phyloP scores from a whole-genome alignment of 1,284 basidiomycete species.

The Fomitopsis palustris region DNA sequence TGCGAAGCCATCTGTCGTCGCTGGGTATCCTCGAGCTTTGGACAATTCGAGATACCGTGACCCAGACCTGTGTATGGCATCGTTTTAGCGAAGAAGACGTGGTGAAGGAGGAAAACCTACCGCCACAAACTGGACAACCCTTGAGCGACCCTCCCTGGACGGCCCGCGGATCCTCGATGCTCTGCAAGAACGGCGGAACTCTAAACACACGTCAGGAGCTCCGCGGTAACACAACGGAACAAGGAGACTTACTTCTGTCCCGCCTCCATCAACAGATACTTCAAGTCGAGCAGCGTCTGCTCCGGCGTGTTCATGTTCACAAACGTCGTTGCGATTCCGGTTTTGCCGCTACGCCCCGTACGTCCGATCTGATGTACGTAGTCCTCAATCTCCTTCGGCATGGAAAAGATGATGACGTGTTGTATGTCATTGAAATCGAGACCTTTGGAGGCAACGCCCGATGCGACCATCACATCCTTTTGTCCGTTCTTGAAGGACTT shows the following conservation, averaged over 20 bases:
- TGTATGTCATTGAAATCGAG: constrained; percentile 99
- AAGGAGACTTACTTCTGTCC: constrained; percentile 79
- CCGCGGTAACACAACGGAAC: constrained; percentile 5
- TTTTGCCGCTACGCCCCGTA: constrained; percentile 96
- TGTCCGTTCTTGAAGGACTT: constrained; percentile 94
- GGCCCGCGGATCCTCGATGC: constrained; percentile 89
- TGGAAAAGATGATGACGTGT: constrained; percentile 95
- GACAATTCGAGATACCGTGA: constrained; percentile 91
- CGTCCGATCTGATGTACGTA: constrained; percentile 99
- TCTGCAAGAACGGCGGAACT: constrained; percentile 92
- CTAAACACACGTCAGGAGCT: constrained; percentile 36
- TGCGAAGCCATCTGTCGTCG: constrained; percentile 87
- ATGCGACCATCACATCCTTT: constrained; percentile 99
- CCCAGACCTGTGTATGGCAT: constrained; percentile 65
- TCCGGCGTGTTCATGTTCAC: constrained; percentile 97
- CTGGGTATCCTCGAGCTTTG: constrained; percentile 94
- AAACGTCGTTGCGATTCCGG: constrained; percentile 99
- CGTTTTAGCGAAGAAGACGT: background rate
- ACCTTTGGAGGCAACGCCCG: constrained; percentile 95
- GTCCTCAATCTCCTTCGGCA: constrained; percentile 99
- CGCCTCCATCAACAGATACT: constrained; percentile 95
- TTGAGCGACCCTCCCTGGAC: constrained; percentile 73
- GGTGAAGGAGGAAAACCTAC: constrained; percentile 35
- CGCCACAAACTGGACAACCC: constrained; percentile 96
- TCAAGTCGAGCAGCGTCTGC: constrained; percentile 94